Evolutionary conservation across 305 asterid genomes (phyloP).

Genomic region (Solanum hybrid): DNA sequence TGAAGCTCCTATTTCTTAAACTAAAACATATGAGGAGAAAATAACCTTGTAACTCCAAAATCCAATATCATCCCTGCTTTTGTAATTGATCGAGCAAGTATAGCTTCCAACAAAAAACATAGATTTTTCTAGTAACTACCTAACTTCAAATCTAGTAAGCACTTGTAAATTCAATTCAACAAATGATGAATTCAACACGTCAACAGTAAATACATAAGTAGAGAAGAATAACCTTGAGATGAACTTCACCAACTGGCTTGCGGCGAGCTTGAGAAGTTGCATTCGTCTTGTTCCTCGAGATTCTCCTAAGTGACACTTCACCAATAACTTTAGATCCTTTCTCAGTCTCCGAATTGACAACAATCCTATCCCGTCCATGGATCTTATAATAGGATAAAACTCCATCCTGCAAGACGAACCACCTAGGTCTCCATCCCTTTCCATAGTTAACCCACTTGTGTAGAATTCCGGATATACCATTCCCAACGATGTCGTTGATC

Average conservation of each 20-base stretch:
- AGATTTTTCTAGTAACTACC: background rate
- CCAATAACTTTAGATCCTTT: slow-evolving; percentile 84
- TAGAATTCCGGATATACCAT: slow-evolving; percentile 74
- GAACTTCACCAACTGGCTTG: slow-evolving; percentile 91
- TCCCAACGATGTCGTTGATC: slow-evolving; percentile 85
- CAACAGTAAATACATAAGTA: background rate
- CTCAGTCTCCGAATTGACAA: slow-evolving; percentile 53
- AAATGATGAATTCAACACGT: background rate
- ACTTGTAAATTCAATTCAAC: background rate
- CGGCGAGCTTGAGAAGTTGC: slow-evolving; percentile 28
- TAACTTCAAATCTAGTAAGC: background rate
- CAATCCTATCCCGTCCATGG: slow-evolving; percentile 88
- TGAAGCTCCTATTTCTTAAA: background rate
- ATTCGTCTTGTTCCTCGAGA: slow-evolving; percentile 30
- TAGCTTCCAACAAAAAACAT: background rate
- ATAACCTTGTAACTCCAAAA: background rate
- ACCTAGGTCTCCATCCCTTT: slow-evolving; percentile 91
- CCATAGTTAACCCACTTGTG: slow-evolving; percentile 98
- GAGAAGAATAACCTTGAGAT: slow-evolving; percentile 59
- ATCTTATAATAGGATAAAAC: slow-evolving; percentile 90
- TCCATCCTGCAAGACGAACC: slow-evolving; percentile 96
- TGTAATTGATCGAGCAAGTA: background rate
- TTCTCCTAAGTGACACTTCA: slow-evolving; percentile 63
- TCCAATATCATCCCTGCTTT: background rate
- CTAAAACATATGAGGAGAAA: background rate